Base-by-base conservation (phyloP, 805 yeast species). In the Lachancea waltii region DNA sequence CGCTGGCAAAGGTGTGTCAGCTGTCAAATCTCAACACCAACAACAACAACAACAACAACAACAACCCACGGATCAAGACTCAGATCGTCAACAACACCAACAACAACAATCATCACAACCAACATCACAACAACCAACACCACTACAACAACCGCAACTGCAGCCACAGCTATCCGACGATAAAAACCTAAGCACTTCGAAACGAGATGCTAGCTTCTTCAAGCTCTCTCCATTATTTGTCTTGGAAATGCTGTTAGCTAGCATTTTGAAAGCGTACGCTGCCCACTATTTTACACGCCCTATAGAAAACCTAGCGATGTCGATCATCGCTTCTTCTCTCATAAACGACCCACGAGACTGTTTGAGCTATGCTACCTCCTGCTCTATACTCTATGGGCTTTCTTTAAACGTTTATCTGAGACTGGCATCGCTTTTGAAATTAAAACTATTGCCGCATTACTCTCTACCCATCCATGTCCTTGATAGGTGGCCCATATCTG, bases 251-350 rank as follows among this genome's bases (percentile, higher is more conserved):
- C 11, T 46, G 3, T 18, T 49, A 3, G 59, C 58, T 7, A 46
- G 50, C 3, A 14, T 53, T 13, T 24, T 51, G 9, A 53, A 48
- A 35, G 14, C 43, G n/a, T 48, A 42, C 28, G 52, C 51, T 17
- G 44, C 43, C 10, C 35, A 39, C 4, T 50, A 50, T 36, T 51
- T 57, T 32, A 35, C 49, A 10, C 35, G 36, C 6, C 59, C 58
- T 3, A 42, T 54, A 16, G 51, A 57, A 38, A 53, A 48, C 33
- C 40, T 59, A 30, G 53, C 61, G 3, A 42, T 54, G 26, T 46
- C 62, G 7, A 49, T 58, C 1, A 27, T 56, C 16, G 59, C 63
- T 13, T 58, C 64, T 1, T 56, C 59, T n/a, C 43, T 58, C 45
- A 54, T 56, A n/a, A 58, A 55, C 38, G 54, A 56, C 31, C 58